Evolutionary conservation across 2,329 filamentous ascomycete species (phyloP), one percentile per base, ranked within the genome.

Genomic region (Ophiocordyceps unilateralis): DNA sequence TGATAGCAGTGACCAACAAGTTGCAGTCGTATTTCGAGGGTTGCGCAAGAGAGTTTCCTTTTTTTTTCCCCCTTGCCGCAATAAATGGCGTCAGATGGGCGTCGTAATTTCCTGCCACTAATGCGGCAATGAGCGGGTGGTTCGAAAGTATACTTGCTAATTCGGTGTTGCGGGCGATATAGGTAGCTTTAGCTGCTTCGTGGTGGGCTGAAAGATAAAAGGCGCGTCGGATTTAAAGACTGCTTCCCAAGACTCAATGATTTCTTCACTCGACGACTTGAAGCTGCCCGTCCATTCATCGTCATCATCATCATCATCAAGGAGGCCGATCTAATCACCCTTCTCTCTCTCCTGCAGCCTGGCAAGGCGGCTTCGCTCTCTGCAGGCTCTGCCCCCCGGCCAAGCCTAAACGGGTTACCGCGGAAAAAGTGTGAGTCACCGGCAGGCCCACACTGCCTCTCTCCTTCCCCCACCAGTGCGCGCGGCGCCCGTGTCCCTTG

Each of bases 351-450:
- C 11, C 23, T 11, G 23, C 23, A 26, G 23, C 23, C 23, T 6
- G 23, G 23, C 23, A 26, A 26, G 23, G 30, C 15, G 30, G 12
- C 30, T 34, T n/a, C 15, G 8, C n/a, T 12, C 38, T 19, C 32
- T 42, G 41, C 41, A 42, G 26, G 39, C n/a, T 19, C 19, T 36
- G 38, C 21, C 48, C 37, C 21, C 34, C 34, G 34, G 36, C 41
- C 34, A 43, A 39, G 30, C 39, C 40, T 23, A 51, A 56, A 46
- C 22, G 41, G 54, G 49, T 49, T 57, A 52, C 53, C 50, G 49
- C 38, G 2, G 42, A 52, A 53, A n/a, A 50, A 51, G 52, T 60
- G 56, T 60, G 58, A 60, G 49, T 60, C 58, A 60, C 55, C 50
- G 51, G 46, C 51, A 51, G 42, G 51, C n/a, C 44, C 44, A 48